phyloP scores from a whole-genome alignment of 192 early-diverging fungal genomes.

The Coemansia sp. region DNA sequence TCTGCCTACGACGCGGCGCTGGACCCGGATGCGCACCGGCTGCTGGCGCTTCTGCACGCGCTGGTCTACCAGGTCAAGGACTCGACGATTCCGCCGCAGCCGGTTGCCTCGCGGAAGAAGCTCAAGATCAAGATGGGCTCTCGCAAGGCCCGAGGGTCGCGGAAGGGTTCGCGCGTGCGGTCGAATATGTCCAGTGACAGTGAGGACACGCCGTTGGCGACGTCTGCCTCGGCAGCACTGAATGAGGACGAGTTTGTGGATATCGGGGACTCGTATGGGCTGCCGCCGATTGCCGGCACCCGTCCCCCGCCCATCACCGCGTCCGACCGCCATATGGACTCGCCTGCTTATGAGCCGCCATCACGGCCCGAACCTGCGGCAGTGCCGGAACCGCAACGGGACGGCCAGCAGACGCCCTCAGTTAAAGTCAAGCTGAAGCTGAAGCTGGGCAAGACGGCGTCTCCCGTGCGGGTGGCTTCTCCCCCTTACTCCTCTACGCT shows the following conservation, averaged over 20 bases:
- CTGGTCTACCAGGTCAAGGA: conserved; percentile 44
- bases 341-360: conserved; percentile 19
- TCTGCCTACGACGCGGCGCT: conserved; percentile 32
- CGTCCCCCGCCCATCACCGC: conserved; percentile 27
- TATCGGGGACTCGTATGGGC: conserved; percentile 5
- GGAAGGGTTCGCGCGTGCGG: background rate
- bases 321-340: conserved; percentile 20
- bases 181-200: conserved; percentile 38
- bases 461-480: conserved; percentile 6
- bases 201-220: conserved; percentile 46
- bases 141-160: background rate
- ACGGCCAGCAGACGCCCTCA: conserved; percentile 14
- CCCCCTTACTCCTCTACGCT: conserved; percentile 17
- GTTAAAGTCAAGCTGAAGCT: conserved; percentile 50
- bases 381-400: background rate
- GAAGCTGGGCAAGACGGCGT: conserved; percentile 4
- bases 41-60: conserved; percentile 27
- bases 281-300: conserved; percentile 35
- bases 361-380: background rate
- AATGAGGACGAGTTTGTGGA: conserved; percentile 5
- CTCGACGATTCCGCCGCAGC: conserved; percentile 32
- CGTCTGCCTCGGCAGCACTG: background rate
- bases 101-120: conserved; percentile 22
- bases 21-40: conserved; percentile 9
- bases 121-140: conserved; percentile 45